Base-by-base conservation (phyloP, 148 eudicot genomes). In the Polygonum aviculare region DNA sequence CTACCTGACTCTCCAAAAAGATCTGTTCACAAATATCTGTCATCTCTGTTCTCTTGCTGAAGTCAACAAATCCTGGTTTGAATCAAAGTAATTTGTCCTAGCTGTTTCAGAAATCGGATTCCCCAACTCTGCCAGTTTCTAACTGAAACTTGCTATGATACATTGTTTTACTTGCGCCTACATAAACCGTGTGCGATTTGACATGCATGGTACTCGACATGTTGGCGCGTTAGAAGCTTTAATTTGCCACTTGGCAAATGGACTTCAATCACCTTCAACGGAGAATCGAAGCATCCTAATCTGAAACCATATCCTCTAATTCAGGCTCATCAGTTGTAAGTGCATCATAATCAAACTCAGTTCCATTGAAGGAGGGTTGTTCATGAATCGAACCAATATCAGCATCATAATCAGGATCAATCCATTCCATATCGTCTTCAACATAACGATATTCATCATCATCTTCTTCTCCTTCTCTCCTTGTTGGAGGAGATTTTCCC, bases 301-400 rank as follows among this genome's bases (percentile, higher is more conserved):
- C 99, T 2, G 99, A 95, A 19, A 92, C 82, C 80, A 95, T 83
- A 74, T 90, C 96, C 74, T 90, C 97, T 86, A 95, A 81, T 86
- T 95, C 99, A 73, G 96, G 91, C 80, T 88, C 92, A 39, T 92
- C 99, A 1, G 88, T 75, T 44, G 79, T 67, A 62, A 77, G 41
- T 45, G 81, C 77, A 26, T 90, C 92, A 65, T 95, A 84, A 72
- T 91, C 99, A 6, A 60, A 59, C 65, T 70, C 81, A 51, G 97
- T 95, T 77, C 80, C 93, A 79, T 95, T 92, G 15, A 76, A 69
- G 72, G 78, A 48, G 65, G 52, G 81, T 77, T 76, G 84, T 16
- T 81, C 85, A 49, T 81, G 83, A 76, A 75, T 83, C 49, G 71
- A 78, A 57, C 74, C 83, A 33, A 41, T 76, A 62, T 89, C 92